Base-by-base conservation (phyloP, 169 alveolate species). In the Ichthyophthirius multifiliis region DNA sequence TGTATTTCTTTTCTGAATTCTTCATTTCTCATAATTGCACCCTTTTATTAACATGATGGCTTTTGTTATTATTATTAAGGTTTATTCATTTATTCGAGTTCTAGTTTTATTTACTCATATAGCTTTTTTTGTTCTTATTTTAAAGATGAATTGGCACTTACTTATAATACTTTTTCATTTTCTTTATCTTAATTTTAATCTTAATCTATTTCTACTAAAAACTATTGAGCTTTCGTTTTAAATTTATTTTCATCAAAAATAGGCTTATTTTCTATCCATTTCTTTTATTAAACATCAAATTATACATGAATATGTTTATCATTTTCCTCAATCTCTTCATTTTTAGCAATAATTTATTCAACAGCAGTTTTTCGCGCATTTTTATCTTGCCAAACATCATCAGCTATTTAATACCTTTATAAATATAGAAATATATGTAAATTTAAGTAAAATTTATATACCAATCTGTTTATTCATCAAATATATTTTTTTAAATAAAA, bases 401-500 rank as follows among this genome's bases (percentile, higher is more conserved):
- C 90, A 27, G 92, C 89, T 5, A 94, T 83, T 37, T 91, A 94
- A 86, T 89, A 55, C 71, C 71, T 55, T 10, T 12, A 13, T 9
- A 13, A 41, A 13, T 41, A 41, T n/a, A n/a, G n/a, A 27, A 55
- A 27, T 27, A 55, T 15, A 18, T 10, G 10, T 55, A 13, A 16
- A 48, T 10, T 4, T 1, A 15, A 48, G 12, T 6, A 48, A 10
- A 48, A 20, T 20, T 0, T 5, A 48, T 48, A 48, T 55, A 94
- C 96, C 96, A 94, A 89, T 94, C 97, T n/a, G 91, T 78, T 43
- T 80, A 65, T 43, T 87, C 96, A 84, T 94, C 97, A 30, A 91
- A 82, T 20, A 94, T 90, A 35, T 89, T 84, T 43, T 89, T 65
- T 73, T 93, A 74, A 15, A 83, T 65, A 18, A 87, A 90, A 55